Conservation (phyloP, 495 filamentous ascomycete species). For the Penicilliopsis zonata region DNA sequence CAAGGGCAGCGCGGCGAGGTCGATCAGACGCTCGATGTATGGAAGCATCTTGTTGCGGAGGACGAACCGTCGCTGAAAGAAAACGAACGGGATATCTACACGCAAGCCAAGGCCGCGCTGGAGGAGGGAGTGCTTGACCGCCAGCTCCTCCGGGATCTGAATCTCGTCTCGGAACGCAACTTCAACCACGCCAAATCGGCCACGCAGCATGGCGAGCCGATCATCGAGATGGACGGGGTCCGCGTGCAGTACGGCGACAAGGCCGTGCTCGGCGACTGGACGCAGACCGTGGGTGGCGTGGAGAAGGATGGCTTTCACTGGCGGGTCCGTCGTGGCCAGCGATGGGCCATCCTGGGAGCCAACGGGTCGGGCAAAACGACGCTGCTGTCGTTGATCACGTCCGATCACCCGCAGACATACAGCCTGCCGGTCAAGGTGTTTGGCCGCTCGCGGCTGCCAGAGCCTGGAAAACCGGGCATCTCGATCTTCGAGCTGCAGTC, state of each 20-base stretch:
- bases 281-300: constrained; percentile 37
- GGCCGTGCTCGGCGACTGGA: constrained; percentile 66
- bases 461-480: constrained; percentile 57
- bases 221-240: constrained; percentile 82
- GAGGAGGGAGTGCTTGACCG: constrained; percentile 17
- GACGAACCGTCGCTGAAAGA: background rate
- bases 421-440: constrained; percentile 79
- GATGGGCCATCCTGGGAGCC: constrained; percentile 85
- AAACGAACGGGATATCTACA: constrained; percentile 3
- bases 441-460: constrained; percentile 66
- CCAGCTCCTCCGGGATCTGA: constrained; percentile 19
- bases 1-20: constrained; percentile 15
- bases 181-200: background rate
- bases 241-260: constrained; percentile 69
- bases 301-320: constrained; percentile 56
- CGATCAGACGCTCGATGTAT: constrained; percentile 12
- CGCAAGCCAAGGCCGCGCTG: constrained; percentile 6
- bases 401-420: constrained; percentile 91
- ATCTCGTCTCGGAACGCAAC: constrained; percentile 1
- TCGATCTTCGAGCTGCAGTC: constrained; percentile 87
- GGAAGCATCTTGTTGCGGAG: constrained; percentile 8
- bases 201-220: constrained; percentile 36
- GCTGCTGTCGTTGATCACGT: constrained; percentile 79
- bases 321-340: constrained; percentile 69
- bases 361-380: constrained; percentile 85